Conservation (phyloP, 352 stramenopile genomes). For the Phytophthora foliorum region DNA sequence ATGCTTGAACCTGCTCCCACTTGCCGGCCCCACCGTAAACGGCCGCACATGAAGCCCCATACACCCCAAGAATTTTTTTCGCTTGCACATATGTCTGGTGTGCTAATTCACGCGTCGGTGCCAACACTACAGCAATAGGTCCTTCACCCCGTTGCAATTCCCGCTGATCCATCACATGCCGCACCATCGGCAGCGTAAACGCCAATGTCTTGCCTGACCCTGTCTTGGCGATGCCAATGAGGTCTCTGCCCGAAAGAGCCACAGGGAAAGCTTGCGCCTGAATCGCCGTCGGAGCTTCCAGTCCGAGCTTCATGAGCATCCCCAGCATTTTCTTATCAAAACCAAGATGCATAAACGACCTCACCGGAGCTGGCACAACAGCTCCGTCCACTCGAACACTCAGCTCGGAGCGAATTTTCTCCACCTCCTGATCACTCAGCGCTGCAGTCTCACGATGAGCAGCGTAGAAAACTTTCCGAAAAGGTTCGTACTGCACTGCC, state of each 20-base stretch:
- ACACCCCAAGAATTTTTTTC: constrained; percentile 83
- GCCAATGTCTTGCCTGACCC: constrained; percentile 98
- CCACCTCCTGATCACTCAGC: constrained; percentile 49
- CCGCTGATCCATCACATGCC: constrained; percentile 90
- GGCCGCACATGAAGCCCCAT: constrained; percentile 76
- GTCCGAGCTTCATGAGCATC: constrained; percentile 71
- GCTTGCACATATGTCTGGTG: constrained; percentile 88
- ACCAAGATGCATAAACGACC: constrained; percentile 79
- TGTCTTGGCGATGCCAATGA: constrained; percentile 95
- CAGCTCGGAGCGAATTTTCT: constrained; percentile 56
- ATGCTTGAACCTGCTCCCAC: constrained; percentile 84
- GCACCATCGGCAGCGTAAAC: constrained; percentile 96
- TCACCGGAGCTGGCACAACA: constrained; percentile 66
- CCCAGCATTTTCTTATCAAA: constrained; percentile 77
- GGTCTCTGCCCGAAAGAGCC: constrained; percentile 76
- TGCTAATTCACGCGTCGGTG: constrained; percentile 84
- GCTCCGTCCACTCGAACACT: constrained; percentile 58
- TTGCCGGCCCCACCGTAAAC: constrained; percentile 88
- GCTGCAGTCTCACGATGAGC: constrained; percentile 50
- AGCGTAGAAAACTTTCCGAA: constrained; percentile 85
- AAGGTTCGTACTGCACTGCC: constrained; percentile 80
- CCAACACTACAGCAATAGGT: constrained; percentile 82
- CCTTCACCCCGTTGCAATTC: constrained; percentile 78
- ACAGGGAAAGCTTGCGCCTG: constrained; percentile 87
- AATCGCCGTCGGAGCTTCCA: constrained; percentile 86